phyloP scores from a whole-genome alignment of 768 basidiomycete genomes.

The Lactarius quietus region DNA sequence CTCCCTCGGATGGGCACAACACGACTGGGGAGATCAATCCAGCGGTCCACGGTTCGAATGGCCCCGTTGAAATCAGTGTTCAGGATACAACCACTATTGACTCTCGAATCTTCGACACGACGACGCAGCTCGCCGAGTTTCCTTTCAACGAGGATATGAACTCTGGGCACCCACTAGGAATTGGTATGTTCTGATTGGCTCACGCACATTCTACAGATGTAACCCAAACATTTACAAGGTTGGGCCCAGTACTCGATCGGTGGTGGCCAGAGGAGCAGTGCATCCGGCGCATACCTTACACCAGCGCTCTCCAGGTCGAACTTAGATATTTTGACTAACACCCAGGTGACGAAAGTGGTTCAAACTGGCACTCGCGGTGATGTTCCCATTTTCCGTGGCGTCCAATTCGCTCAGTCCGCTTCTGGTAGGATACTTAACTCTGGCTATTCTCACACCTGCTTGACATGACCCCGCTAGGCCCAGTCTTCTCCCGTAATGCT shows the following conservation, averaged over 20 bases:
- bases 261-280: background rate
- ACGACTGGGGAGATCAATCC: conserved; percentile 29
- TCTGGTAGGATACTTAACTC: background rate
- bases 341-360: conserved; percentile 1
- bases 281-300: background rate
- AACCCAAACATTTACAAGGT: background rate
- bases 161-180: conserved; percentile 28
- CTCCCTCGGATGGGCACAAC: conserved; percentile 23
- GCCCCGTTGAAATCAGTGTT: conserved; percentile 28
- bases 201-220: background rate
- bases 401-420: background rate
- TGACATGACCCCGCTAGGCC: background rate
- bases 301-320: background rate
- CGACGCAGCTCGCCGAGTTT: conserved; percentile 27
- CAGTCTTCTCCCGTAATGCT: conserved; percentile 23
- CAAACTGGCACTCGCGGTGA: background rate
- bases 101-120: conserved; percentile 14
- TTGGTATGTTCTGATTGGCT: conserved; percentile 22
- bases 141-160: conserved; percentile 30
- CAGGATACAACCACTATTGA: conserved; percentile 7
- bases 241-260: background rate
- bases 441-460: too few relatives aligned
- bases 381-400: background rate
- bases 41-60: conserved; percentile 27
- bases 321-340: background rate